Evolutionary conservation across 75 land plant genomes (phyloP).

Genomic region (Adiantum capillusveneris): DNA sequence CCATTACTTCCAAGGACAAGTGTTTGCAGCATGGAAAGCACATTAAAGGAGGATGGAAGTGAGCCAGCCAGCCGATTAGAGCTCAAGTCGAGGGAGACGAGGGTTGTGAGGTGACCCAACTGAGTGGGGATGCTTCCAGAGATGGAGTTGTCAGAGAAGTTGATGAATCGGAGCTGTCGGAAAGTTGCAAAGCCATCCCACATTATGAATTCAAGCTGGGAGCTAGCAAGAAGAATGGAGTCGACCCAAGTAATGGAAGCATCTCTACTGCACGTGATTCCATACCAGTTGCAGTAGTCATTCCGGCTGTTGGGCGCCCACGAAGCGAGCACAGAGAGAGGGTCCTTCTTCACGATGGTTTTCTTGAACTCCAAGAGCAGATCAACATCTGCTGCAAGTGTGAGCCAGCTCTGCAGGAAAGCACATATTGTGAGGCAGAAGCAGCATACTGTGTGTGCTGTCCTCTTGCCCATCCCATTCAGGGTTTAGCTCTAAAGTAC

Average conservation of each 20-base stretch:
- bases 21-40: not conserved
- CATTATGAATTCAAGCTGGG: not conserved
- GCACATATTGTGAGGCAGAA: not conserved
- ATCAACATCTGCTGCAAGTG: not conserved
- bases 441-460: too few relatives aligned
- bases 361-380: not conserved
- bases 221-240: not conserved
- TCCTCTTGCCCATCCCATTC: too few relatives aligned
- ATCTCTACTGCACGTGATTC: not conserved
- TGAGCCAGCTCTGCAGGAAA: too few relatives aligned
- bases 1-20: not conserved
- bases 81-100: constrained; percentile 1
- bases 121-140: not conserved
- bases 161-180: not conserved
- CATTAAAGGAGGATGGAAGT: not conserved
- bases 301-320: not conserved
- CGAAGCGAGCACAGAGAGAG: not conserved
- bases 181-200: not conserved
- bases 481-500: too few relatives aligned
- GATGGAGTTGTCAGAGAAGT: not conserved
- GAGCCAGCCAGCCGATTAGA: not conserved
- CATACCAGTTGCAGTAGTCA: constrained; percentile 2
- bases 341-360: not conserved
- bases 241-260: not conserved
- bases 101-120: not conserved